Evolutionary conservation across 2,329 filamentous ascomycete species (phyloP).

Genomic region (Botrytis galanthina): DNA sequence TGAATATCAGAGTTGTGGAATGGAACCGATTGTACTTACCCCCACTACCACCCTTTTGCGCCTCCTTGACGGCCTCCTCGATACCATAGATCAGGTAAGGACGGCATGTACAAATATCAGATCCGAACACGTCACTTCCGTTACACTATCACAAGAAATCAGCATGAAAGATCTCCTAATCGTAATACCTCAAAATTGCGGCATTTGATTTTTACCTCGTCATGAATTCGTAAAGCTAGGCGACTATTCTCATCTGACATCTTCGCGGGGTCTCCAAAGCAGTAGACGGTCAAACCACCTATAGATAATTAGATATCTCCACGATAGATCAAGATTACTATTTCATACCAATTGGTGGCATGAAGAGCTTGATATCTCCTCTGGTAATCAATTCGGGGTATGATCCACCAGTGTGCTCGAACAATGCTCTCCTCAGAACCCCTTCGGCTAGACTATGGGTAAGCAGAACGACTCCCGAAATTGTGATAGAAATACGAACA

Average conservation of each 20-base stretch:
- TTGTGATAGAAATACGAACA: constrained; percentile 22
- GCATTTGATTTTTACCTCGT: constrained; percentile 43
- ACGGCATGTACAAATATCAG: constrained; percentile 94
- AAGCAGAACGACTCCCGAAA: constrained; percentile 46
- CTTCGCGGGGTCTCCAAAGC: constrained; percentile 91
- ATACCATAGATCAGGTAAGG: constrained; percentile 97
- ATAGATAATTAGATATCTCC: constrained; percentile 20
- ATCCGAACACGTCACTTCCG: constrained; percentile 95
- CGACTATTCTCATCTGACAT: constrained; percentile 83
- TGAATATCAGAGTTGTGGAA: neutral
- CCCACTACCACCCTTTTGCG: constrained; percentile 56
- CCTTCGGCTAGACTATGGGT: constrained; percentile 83
- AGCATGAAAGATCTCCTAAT: constrained; percentile 25
- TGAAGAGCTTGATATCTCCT: constrained; percentile 89
- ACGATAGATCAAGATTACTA: constrained; percentile 54
- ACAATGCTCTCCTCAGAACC: constrained; percentile 78
- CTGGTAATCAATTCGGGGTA: constrained; percentile 97
- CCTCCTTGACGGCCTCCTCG: constrained; percentile 95
- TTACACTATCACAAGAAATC: constrained; percentile 62
- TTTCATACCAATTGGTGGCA: constrained; percentile 91
- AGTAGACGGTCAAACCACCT: constrained; percentile 85
- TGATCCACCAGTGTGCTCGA: constrained; percentile 93
- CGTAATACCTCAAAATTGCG: constrained; percentile 12
- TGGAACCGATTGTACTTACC: constrained; percentile 19
- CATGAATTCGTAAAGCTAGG: constrained; percentile 81